Evolutionary conservation across 192 early-diverging fungal genomes (phyloP).

Genomic region (Chytriomyces sp.): DNA sequence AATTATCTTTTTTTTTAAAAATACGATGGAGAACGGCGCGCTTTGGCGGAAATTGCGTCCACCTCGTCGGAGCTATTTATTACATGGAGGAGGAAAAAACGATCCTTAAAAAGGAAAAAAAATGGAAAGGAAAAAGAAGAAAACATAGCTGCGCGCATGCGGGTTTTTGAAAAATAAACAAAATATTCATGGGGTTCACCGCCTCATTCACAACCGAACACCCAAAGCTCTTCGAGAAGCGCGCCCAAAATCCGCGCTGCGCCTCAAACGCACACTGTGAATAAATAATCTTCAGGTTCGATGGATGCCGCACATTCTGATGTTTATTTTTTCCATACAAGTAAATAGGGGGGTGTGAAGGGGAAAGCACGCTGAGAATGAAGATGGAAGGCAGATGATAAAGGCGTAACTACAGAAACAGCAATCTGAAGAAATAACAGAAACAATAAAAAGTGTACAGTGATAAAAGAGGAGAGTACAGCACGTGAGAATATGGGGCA

Average conservation of each 20-base stretch:
- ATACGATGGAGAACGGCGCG: background rate
- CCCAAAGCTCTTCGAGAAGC: conserved; percentile 20
- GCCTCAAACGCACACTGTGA: too few relatives aligned
- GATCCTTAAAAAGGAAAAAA: background rate
- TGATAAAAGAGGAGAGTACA: background rate
- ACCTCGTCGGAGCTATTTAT: background rate
- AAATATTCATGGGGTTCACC: conserved; percentile 74
- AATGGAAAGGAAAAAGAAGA: too few relatives aligned
- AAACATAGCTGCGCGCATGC: too few relatives aligned
- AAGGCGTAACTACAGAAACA: too few relatives aligned
- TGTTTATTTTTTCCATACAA: too few relatives aligned
- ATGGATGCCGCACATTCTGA: too few relatives aligned
- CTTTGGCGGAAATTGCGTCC: background rate
- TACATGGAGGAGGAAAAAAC: background rate
- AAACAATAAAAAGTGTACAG: too few relatives aligned
- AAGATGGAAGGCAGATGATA: too few relatives aligned
- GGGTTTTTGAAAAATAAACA: background rate
- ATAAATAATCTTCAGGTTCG: too few relatives aligned
- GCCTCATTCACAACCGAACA: conserved; percentile 51
- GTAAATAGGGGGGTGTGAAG: too few relatives aligned
- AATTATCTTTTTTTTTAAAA: background rate
- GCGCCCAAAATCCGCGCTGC: background rate
- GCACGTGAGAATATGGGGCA: background rate
- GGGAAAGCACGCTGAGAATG: too few relatives aligned
- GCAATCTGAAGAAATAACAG: too few relatives aligned